phyloP scores from a whole-genome alignment of 1,284 basidiomycete genomes.

The Apiotrichum sp. region DNA sequence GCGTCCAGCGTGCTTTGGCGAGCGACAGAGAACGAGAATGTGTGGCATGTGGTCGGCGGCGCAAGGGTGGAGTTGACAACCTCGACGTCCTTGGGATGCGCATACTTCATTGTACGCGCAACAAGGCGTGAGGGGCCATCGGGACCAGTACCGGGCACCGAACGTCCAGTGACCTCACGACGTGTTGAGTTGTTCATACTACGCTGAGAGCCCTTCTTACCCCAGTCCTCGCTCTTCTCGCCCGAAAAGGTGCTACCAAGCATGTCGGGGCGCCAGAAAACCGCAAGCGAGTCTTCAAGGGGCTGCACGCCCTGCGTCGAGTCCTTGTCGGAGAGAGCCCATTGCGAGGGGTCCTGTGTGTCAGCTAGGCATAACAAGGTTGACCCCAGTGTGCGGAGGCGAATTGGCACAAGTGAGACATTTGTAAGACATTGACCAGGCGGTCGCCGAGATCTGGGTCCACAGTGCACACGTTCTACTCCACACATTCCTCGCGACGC shows the following conservation, averaged over 20 bases:
- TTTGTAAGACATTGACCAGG: no score
- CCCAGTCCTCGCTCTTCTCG: constrained; percentile 38
- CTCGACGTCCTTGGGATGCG: constrained; percentile 55
- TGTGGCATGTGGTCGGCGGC: constrained; percentile 84
- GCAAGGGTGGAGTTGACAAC: constrained; percentile 86
- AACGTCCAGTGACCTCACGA: constrained; percentile 49
- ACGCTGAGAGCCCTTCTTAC: constrained; percentile 7
- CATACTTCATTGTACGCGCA: constrained; percentile 79
- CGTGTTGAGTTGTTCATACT: constrained; percentile 21
- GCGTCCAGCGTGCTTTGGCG: constrained; percentile 32
- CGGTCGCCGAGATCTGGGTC: no score
- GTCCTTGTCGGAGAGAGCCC: constrained; percentile 88
- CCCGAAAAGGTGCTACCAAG: constrained; percentile 81
- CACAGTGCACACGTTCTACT: no score
- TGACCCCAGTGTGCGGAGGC: no score
- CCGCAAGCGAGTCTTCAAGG: constrained; percentile 75
- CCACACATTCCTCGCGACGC: no score
- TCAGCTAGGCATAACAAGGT: no score
- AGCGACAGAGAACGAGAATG: constrained; percentile 66
- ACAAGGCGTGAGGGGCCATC: constrained; percentile 61
- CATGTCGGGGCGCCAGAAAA: constrained; percentile 93
- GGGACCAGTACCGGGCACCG: constrained; percentile 43
- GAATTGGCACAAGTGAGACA: no score
- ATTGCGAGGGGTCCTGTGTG: constrained; percentile 46
- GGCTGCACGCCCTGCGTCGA: constrained; percentile 76